Percentiles rank a stretch among this genome's conserved stretches.
Conservation (phyloP, 2,329 filamentous ascomycete species). For the Pseudogymnoascus sp. region DNA sequence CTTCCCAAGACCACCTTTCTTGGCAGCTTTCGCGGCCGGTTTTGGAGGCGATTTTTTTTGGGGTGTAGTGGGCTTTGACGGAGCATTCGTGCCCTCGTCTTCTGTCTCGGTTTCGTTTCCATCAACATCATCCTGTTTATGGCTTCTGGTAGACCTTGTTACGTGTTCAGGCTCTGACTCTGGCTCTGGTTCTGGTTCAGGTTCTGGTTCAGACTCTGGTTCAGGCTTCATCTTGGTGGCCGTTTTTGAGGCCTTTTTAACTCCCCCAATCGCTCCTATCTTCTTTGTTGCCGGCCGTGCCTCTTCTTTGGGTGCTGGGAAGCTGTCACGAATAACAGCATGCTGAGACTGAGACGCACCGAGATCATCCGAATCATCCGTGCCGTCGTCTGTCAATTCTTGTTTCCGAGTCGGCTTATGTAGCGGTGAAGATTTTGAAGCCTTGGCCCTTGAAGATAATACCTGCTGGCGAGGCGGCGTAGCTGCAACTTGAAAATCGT, state of each 20-base stretch:
- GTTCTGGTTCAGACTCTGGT: slow-evolving; percentile 9
- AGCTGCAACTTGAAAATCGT: slow-evolving; percentile 28
- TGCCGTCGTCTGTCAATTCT: slow-evolving; percentile 15
- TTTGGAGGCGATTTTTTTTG: neutral
- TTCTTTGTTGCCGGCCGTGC: slow-evolving; percentile 12
- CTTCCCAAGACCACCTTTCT: slow-evolving; percentile 21
- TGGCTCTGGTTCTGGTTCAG: slow-evolving; percentile 8
- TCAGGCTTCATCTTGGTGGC: slow-evolving; percentile 18
- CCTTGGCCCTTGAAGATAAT: slow-evolving; percentile 2
- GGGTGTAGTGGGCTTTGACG: neutral
- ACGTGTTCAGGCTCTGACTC: slow-evolving; percentile 4
- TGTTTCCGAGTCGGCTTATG: neutral
- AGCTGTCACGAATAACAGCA: slow-evolving; percentile 24
- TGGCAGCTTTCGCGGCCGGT: slow-evolving; percentile 12
- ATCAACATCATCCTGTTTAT: neutral
- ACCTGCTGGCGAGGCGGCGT: slow-evolving; percentile 20
- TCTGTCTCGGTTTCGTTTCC: neutral
- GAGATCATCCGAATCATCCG: slow-evolving; percentile 23
- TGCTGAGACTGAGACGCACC: slow-evolving; percentile 22
- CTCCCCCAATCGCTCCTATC: slow-evolving; percentile 11
- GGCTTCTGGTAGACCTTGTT: neutral
- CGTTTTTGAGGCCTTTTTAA: slow-evolving; percentile 17
- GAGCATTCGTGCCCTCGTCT: neutral
- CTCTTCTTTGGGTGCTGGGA: slow-evolving; percentile 18
- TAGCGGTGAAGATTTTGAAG: neutral